A percentile compares a stretch with the other conserved stretches of the same genome.
Conservation (phyloP, 2,329 filamentous ascomycete species). For the Amesomyces nigricolor region DNA sequence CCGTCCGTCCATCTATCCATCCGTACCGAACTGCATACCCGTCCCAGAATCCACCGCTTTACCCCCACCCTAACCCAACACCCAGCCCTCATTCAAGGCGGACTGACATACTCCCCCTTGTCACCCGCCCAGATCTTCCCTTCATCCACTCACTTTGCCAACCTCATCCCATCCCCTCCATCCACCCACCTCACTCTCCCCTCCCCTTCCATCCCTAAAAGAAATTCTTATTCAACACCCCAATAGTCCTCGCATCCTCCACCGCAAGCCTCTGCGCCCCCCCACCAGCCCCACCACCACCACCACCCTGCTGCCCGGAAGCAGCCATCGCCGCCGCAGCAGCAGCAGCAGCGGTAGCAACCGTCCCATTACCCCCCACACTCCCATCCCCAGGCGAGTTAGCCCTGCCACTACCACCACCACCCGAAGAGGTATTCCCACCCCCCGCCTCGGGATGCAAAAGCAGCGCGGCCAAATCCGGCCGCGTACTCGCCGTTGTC, state of each 20-base stretch:
- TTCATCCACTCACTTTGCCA: background rate
- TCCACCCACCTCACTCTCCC: too few relatives aligned
- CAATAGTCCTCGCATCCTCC: conserved; percentile 27
- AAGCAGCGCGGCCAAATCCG: conserved; percentile 39
- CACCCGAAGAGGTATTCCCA: background rate
- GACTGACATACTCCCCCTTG: too few relatives aligned
- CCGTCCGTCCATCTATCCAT: too few relatives aligned
- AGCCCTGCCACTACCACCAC: conserved; percentile 31
- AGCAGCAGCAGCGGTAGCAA: too few relatives aligned
- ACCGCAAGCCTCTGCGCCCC: conserved; percentile 11
- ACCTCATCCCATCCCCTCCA: too few relatives aligned
- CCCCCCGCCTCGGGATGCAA: conserved; percentile 38
- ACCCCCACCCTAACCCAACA: too few relatives aligned
- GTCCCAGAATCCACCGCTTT: too few relatives aligned
- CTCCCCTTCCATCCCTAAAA: background rate
- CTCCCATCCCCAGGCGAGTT: conserved; percentile 42
- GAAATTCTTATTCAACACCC: conserved; percentile 22
- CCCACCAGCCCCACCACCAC: background rate
- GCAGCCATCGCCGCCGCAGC: background rate
- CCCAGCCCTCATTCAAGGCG: too few relatives aligned
- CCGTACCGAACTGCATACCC: too few relatives aligned
- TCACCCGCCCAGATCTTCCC: too few relatives aligned
- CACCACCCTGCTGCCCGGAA: conserved; percentile 19
- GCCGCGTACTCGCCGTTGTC: conserved; percentile 18
- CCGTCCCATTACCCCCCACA: background rate